Base-by-base conservation (phyloP, 768 basidiomycete species). In the Pleurotus giganteus region DNA sequence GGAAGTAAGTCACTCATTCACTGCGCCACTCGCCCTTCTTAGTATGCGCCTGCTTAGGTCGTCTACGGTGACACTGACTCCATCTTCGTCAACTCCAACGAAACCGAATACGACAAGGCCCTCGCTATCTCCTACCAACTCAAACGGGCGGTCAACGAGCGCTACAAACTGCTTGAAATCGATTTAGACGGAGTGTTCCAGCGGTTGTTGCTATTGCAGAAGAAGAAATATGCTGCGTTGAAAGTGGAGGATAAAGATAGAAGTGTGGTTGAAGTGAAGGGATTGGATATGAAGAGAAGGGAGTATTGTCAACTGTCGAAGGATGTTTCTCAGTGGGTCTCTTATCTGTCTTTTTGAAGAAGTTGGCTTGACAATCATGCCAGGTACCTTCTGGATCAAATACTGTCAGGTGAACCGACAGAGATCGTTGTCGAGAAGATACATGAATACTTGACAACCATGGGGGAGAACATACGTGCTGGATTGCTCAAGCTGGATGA, bases 31-130 rank as follows among this genome's bases (percentile, higher is more conserved):
- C 53, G 9, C 56, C 44, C 15, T 44, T 26, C 47, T 28, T 23
- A 26, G 3, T 2, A 17, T 9, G 17, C 21, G n/a, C 19, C 57
- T 23, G 19, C 54, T 17, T 26, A 99, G 96, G 96, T 99, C 62
- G 88, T 99, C 7, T 99, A 99, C 63, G 97, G 97, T 60, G 97
- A 99, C 66, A 99, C 97, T 0, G 97, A 99, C 68, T 99, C 97
- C 0, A 91, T 99, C 53, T 98, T 99, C 68, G 90, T 99, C 60
- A 98, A 99, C 71, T 94, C 97, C 3, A 93, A 94, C 62, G 91
- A 89, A 26, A 89, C 85, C 0, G 91, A 94, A 39, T 83, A 95
- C 23, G 80, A 86, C 0, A 89, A 96, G 44, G 97, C 97, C 2
- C 76, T 96, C 47, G 90, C 89, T 72, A 97, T 96, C 52, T 94